phyloP scores from a whole-genome alignment of 768 basidiomycete genomes.

The Dentipellis sp. region DNA sequence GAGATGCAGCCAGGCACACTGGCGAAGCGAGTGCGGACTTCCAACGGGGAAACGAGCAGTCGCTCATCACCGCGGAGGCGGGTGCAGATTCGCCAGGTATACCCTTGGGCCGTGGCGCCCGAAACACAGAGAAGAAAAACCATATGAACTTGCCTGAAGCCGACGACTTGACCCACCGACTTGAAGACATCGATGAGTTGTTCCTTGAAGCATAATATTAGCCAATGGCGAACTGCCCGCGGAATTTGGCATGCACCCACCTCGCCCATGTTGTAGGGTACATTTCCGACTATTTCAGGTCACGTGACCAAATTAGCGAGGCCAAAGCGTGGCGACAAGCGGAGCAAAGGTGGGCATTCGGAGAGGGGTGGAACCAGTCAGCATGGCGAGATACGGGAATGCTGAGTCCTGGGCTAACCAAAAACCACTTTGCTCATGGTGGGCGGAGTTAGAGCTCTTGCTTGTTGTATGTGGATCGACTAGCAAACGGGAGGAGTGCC shows the following conservation, averaged over 20 bases:
- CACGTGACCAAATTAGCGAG: background rate
- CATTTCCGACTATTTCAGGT: conserved; percentile 60
- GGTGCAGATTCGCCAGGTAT: no score
- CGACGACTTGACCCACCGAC: conserved; percentile 79
- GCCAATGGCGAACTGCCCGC: background rate
- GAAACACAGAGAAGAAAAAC: no score
- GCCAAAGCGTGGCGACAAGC: background rate
- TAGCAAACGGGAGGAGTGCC: no score
- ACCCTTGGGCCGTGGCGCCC: no score
- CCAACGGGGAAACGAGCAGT: no score
- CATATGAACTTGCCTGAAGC: conserved; percentile 55
- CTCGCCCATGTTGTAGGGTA: conserved; percentile 86
- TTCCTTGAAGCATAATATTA: conserved; percentile 33
- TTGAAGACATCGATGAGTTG: conserved; percentile 85
- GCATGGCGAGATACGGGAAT: no score
- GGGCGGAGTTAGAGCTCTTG: background rate
- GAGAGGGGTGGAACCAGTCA: background rate
- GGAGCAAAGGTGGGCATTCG: background rate
- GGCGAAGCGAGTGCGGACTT: no score
- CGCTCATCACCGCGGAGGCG: no score
- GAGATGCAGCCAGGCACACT: background rate
- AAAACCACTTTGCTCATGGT: conserved; percentile 67
- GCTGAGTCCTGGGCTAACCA: conserved; percentile 31
- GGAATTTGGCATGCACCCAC: conserved; percentile 21
- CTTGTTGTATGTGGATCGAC: no score